Conservation (phyloP, 257 asterid genomes). For the Solanum neorickii region DNA sequence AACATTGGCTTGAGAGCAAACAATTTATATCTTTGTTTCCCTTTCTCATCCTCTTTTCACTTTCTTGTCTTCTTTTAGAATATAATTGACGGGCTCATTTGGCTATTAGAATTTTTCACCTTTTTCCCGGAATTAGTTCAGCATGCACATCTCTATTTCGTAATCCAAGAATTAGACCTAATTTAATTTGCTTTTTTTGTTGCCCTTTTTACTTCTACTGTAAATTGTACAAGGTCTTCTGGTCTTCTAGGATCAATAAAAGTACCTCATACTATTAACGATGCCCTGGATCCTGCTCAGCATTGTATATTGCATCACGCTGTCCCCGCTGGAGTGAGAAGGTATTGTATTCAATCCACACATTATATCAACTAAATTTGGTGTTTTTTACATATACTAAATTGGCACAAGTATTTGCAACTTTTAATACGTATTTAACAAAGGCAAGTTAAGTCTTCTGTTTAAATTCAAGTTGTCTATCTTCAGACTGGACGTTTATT, state of each 20-base stretch:
- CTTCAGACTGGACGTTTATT: not conserved
- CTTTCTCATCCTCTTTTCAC: slow-evolving; percentile 7
- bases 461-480: not conserved
- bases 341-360: slow-evolving; percentile 23
- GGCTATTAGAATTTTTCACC: not conserved
- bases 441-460: not conserved
- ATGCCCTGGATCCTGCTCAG: slow-evolving; percentile 68
- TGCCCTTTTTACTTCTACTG: not conserved
- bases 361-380: not conserved
- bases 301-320: slow-evolving; percentile 77
- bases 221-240: not conserved
- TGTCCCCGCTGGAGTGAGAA: slow-evolving; percentile 67
- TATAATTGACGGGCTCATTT: not conserved
- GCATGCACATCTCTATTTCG: not conserved
- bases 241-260: slow-evolving; percentile 54
- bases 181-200: not conserved
- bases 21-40: not conserved
- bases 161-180: not conserved
- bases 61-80: not conserved
- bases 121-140: not conserved
- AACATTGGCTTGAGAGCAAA: not conserved
- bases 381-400: not conserved
- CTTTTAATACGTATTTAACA: not conserved
- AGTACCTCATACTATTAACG: slow-evolving; percentile 64
- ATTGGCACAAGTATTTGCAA: not conserved